Evolutionary conservation across 306 rosid species (phyloP).

Genomic region (Vigna unguiculata): DNA sequence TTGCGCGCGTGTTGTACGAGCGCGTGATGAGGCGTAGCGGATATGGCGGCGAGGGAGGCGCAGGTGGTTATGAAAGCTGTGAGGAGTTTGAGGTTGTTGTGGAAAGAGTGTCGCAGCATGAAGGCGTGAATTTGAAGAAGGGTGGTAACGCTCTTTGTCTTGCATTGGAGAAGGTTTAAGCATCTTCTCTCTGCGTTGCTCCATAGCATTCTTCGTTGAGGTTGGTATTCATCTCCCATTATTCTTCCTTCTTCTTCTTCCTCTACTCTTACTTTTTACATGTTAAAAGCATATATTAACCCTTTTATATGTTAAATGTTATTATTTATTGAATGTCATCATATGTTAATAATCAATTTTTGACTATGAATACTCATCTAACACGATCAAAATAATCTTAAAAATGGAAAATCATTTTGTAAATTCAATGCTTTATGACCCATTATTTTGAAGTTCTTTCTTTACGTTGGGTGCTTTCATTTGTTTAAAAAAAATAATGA

Average conservation of each 20-base stretch:
- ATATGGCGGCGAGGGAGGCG: constrained; percentile 41
- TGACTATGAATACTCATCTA: too few species aligned
- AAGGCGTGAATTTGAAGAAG: constrained; percentile 76
- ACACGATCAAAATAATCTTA: too few species aligned
- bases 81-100: constrained; percentile 64
- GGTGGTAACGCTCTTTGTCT: constrained; percentile 33
- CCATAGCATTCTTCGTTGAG: constrained; percentile 46
- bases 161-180: constrained; percentile 57
- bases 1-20: constrained; percentile 60
- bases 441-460: too few species aligned
- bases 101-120: constrained; percentile 65
- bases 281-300: too few species aligned
- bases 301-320: too few species aligned
- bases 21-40: constrained; percentile 3
- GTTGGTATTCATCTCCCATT: constrained; percentile 41
- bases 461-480: too few species aligned
- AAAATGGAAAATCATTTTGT: too few species aligned
- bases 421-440: too few species aligned
- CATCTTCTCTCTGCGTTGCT: constrained; percentile 64
- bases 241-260: not conserved
- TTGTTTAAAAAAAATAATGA: too few species aligned
- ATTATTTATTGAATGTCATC: too few species aligned
- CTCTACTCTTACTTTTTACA: too few species aligned
- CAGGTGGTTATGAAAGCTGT: constrained; percentile 66
- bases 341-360: too few species aligned